phyloP scores from a whole-genome alignment of 129 eudicot species.

The Apium graveolens region DNA sequence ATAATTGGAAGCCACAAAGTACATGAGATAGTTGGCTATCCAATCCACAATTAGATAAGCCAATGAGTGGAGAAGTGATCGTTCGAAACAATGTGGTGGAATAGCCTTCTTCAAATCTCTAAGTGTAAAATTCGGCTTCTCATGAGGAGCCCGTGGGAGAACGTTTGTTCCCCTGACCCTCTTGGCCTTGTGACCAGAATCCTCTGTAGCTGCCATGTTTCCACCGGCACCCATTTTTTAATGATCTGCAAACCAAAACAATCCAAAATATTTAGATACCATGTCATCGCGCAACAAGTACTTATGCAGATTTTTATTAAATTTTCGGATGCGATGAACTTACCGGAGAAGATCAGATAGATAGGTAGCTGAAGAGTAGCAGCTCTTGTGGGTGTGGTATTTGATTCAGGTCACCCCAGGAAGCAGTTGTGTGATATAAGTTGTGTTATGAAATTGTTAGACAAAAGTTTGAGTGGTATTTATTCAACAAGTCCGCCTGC shows the following conservation, averaged over 20 bases:
- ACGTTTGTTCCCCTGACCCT: conserved; percentile 3
- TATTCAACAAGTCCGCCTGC: neutral
- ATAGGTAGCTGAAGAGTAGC: neutral
- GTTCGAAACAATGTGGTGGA: conserved; percentile 36
- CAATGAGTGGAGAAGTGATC: conserved; percentile 19
- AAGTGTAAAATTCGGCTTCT: conserved; percentile 26
- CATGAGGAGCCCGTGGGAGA: conserved; percentile 19
- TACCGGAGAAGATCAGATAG: neutral
- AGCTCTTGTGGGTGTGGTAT: neutral
- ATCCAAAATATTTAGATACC: neutral
- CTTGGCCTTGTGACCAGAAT: conserved; percentile 18
- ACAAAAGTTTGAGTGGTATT: conserved; percentile 7
- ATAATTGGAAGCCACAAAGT: conserved; percentile 19
- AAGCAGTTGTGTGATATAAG: no score
- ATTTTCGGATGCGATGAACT: neutral
- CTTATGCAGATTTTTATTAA: neutral
- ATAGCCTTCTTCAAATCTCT: conserved; percentile 32
- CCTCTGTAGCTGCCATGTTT: conserved; percentile 12
- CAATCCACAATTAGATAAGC: conserved; percentile 19
- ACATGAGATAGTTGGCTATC: conserved; percentile 10
- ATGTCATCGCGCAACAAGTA: neutral
- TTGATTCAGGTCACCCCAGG: neutral
- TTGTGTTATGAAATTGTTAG: no score
- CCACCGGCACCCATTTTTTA: conserved; percentile 13
- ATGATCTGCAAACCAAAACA: neutral